phyloP scores from a whole-genome alignment of 345 rosid species.

The Aquilaria malaccensis region DNA sequence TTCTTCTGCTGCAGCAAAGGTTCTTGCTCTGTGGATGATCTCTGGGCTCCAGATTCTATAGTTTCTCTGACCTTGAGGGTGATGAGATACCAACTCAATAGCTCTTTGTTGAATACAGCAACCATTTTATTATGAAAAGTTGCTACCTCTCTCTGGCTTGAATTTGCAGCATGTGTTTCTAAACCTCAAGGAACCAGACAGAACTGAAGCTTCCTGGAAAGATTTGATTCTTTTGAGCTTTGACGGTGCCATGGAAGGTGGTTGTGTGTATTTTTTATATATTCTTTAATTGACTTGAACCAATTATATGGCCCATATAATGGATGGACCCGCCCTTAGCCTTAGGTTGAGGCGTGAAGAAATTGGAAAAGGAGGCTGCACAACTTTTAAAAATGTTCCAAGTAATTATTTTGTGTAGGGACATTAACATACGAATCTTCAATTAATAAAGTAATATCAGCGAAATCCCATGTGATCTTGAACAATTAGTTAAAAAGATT shows the following conservation, averaged over 20 bases:
- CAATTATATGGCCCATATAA: neutral
- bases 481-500: too few relatives aligned
- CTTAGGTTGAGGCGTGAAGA: neutral
- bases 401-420: too few relatives aligned
- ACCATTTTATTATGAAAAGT: constrained; percentile 31
- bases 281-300: constrained; percentile 6
- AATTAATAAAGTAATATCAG: too few relatives aligned
- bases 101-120: constrained; percentile 62
- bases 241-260: neutral
- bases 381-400: too few relatives aligned
- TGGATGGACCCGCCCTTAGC: constrained; percentile 13
- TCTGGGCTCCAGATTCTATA: constrained; percentile 40
- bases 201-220: neutral
- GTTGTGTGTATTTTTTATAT: neutral
- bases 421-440: too few relatives aligned
- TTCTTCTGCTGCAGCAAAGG: constrained; percentile 15
- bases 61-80: constrained; percentile 65
- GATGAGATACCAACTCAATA: constrained; percentile 68
- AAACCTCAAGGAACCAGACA: neutral
- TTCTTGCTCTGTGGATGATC: constrained; percentile 14
- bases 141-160: neutral
- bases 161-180: neutral
- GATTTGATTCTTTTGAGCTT: neutral
- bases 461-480: too few relatives aligned
- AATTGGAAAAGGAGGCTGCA: too few relatives aligned